Evolutionary conservation across 306 rosid genomes (phyloP).

Genomic region (Clitoria ternatea): DNA sequence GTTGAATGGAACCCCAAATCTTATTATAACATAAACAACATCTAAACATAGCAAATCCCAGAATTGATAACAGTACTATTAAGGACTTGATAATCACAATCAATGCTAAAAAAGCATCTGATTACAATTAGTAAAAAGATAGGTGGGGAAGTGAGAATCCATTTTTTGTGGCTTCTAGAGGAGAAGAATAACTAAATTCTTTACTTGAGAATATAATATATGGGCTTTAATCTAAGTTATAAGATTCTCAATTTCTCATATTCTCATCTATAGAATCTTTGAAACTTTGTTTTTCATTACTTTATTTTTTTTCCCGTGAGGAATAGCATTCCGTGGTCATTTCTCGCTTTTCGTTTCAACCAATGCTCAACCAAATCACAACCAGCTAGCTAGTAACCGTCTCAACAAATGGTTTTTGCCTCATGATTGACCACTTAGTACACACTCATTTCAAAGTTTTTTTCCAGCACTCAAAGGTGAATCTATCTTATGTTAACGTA

Average conservation of each 20-base stretch:
- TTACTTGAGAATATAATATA: slow-evolving; percentile 80
- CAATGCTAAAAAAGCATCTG: slow-evolving; percentile 49
- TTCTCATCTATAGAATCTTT: slow-evolving; percentile 63
- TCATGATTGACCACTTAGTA: slow-evolving; percentile 45
- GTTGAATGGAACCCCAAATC: slow-evolving; percentile 19
- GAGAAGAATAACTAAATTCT: slow-evolving; percentile 70
- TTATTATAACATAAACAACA: slow-evolving; percentile 29
- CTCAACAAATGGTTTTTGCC: slow-evolving; percentile 26
- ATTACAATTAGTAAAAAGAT: slow-evolving; percentile 44
- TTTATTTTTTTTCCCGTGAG: slow-evolving; percentile 31
- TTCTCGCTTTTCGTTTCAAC: slow-evolving; percentile 68
- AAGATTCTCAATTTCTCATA: slow-evolving; percentile 74
- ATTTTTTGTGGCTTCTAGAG: slow-evolving; percentile 78
- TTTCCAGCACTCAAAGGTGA: slow-evolving; percentile 33
- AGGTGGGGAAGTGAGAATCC: slow-evolving; percentile 86
- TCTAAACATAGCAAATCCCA: slow-evolving; percentile 40
- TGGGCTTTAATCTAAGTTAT: slow-evolving; percentile 61
- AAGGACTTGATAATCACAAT: slow-evolving; percentile 29
- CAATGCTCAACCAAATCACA: slow-evolving; percentile 43
- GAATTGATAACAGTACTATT: slow-evolving; percentile 20
- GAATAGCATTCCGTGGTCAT: slow-evolving; percentile 99
- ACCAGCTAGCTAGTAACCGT: background rate
- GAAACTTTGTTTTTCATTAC: slow-evolving; percentile 29
- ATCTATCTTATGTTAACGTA: slow-evolving; percentile 32
- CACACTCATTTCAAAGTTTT: slow-evolving; percentile 35